Conservation (phyloP, 176 grass and related monocot genomes). For the Oryza meyeriana region DNA sequence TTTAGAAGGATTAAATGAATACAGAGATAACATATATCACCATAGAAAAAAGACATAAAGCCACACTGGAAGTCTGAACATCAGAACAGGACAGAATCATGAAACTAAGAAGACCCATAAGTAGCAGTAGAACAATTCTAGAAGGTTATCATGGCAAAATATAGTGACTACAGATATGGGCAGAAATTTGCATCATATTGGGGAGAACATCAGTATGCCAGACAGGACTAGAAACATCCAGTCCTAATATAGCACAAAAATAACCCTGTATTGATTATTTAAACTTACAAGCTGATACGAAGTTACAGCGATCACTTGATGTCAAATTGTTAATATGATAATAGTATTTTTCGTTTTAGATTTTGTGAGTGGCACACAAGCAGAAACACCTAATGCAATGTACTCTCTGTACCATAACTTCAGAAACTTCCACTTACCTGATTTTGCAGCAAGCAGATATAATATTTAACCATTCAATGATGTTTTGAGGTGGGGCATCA, state of each 20-base stretch:
- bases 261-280: neutral
- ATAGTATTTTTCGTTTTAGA: neutral
- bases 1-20: conserved; percentile 10
- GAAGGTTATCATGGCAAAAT: neutral
- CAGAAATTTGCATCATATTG: conserved; percentile 13
- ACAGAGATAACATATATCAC: neutral
- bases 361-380: neutral
- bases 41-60: neutral
- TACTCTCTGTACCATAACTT: neutral
- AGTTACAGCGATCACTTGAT: neutral
- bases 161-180: neutral
- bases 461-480: conserved; percentile 76
- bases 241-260: neutral
- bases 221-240: neutral
- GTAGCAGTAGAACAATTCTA: neutral
- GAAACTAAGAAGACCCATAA: conserved; percentile 1
- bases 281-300: neutral
- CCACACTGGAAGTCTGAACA: neutral
- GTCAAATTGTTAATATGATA: neutral
- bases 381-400: neutral
- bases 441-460: conserved; percentile 79
- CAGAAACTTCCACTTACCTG: conserved; percentile 46
- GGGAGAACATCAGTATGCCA: neutral
- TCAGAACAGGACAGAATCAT: conserved; percentile 7
- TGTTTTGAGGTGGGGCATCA: conserved; percentile 70